These are phyloP conservation scores for Boletus reticuloceps DNA, from an alignment of 768 basidiomycete genomes.

Conservation along the genomic window DNA sequence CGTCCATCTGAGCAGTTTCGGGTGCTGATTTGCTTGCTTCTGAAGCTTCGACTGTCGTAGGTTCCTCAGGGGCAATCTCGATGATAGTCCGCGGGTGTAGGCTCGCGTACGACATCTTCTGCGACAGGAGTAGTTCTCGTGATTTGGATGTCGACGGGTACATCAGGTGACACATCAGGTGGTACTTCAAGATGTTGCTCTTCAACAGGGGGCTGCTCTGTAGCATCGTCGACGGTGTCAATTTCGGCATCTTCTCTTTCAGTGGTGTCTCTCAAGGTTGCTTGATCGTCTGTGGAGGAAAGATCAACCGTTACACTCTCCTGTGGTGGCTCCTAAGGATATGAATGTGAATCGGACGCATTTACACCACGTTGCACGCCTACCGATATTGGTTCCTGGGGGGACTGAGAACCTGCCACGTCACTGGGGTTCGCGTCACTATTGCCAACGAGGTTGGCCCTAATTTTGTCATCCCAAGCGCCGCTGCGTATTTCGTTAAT, in stretches of 20 bases:
- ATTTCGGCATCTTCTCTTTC: constrained; percentile 4
- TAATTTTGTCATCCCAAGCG: constrained; percentile 55
- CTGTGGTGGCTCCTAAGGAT: constrained; percentile 12
- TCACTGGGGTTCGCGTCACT: constrained; percentile 5
- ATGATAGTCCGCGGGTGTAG: constrained; percentile 2
- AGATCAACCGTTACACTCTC: constrained; percentile 4
- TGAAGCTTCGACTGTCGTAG: neutral
- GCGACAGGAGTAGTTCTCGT: neutral
- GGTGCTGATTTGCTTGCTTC: neutral
- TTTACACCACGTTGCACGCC: neutral
- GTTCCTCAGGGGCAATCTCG: constrained; percentile 10
- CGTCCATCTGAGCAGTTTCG: constrained; percentile 9
- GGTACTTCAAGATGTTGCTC: neutral
- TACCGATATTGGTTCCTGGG: constrained; percentile 7
- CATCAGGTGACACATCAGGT: neutral
- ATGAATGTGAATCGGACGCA: neutral
- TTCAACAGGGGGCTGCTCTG: constrained; percentile 1
- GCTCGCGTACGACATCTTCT: constrained; percentile 8
- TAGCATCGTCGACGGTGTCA: neutral
- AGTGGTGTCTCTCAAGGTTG: neutral
- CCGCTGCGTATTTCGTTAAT: constrained; percentile 76
- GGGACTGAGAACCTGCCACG: neutral
- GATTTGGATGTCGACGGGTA: constrained; percentile 4
- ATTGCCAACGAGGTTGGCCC: constrained; percentile 27
- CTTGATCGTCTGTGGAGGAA: constrained; percentile 1